Evolutionary conservation across 2,329 filamentous ascomycete genomes (phyloP).

Genomic region (Aureobasidium sp.): DNA sequence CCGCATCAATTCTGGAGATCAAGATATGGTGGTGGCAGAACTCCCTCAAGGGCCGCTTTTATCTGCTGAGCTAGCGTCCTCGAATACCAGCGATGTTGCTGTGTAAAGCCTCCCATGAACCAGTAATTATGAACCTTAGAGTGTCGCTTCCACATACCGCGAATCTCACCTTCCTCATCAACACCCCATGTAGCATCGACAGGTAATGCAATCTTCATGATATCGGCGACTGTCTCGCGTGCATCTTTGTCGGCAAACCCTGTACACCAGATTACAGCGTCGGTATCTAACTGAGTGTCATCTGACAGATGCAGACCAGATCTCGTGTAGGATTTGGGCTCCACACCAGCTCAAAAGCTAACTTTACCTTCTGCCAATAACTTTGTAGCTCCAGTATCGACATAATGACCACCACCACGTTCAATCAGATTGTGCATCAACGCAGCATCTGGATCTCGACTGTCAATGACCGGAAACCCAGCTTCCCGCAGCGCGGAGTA

Average conservation of each 20-base stretch:
- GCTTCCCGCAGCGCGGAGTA: constrained; percentile 37
- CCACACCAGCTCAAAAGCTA: background rate
- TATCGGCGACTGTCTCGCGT: background rate
- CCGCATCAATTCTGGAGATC: no score
- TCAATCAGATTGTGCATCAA: constrained; percentile 39
- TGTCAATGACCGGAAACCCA: constrained; percentile 45
- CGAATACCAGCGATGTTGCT: constrained; percentile 12
- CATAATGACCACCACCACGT: constrained; percentile 45
- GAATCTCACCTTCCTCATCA: background rate
- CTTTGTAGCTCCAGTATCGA: constrained; percentile 42
- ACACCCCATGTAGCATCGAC: constrained; percentile 11
- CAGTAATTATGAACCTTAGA: background rate
- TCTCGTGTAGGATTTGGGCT: background rate
- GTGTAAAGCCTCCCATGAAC: constrained; percentile 7
- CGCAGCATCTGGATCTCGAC: constrained; percentile 26
- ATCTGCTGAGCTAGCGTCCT: background rate
- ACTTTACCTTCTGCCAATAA: constrained; percentile 39
- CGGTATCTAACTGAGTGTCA: background rate
- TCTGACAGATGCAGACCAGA: background rate
- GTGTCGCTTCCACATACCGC: constrained; percentile 9
- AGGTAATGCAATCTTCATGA: background rate
- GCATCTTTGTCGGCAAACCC: constrained; percentile 10
- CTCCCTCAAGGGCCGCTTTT: background rate
- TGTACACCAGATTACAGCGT: constrained; percentile 6
- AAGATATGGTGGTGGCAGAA: background rate